Base-by-base conservation (phyloP, 1,284 basidiomycete species). In the Pseudozyma thailandica region DNA sequence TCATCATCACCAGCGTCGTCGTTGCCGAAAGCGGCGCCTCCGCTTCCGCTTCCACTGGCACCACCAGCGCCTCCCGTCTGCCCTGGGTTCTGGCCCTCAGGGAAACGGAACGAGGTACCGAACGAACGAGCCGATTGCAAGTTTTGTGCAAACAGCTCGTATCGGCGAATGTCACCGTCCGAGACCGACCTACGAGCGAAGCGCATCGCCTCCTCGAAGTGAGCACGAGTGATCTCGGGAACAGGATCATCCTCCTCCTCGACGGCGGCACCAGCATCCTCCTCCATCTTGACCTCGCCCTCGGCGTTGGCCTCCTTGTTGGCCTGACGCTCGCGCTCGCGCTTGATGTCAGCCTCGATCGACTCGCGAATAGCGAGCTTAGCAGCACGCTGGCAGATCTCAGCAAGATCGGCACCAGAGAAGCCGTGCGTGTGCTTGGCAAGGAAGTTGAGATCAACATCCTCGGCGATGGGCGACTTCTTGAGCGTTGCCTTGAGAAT, bases 341-440 rank as follows among this genome's bases (percentile, higher is more conserved):
- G 86, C 74, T 90, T 87, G 81, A 98, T 92, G 84, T 98, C 96
- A 6, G 91, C 85, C 82, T 98, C 94, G 80, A 99, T 99, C 70
- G 90, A 92, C 83, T 92, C 92, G 41, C 96, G 89, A 82, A 99
- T 96, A 2, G 93, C 93, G 47, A 98, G 87, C 86, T 99, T 99
- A 65, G 94, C 95, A 10, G 95, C 92, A 65, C 96, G 90, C 85
- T 98, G 94, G 83, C 95, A 98, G 80, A 98, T 96, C 85, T 98
- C 96, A 13, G 95, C 96, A 74, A 98, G 86, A 88, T 99, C 96
- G 60, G 96, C 96, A 90, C 96, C 96, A 80, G 95, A 98, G 89
- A 92, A 99, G 16, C 96, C 95, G 80, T 97, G 93, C 10, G 95
- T 97, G 84, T 88, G 90, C 89, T 92, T 97, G 64, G 95, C 88